These are phyloP conservation scores for Nicotiana otophora DNA, from an alignment of 257 asterid species.

Conservation along the genomic window DNA sequence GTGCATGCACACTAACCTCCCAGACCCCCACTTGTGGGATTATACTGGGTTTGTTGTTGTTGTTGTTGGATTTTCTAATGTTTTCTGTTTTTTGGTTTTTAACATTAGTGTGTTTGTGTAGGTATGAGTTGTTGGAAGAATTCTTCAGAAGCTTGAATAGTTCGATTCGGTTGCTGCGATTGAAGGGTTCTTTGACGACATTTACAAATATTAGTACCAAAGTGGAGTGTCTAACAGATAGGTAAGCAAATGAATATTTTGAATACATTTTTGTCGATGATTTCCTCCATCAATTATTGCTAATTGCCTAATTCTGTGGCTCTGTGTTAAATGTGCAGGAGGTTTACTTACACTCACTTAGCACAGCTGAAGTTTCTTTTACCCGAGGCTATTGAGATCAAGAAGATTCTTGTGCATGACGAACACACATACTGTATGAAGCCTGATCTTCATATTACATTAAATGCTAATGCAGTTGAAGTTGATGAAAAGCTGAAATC, in stretches of 20 bases:
- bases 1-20: no score
- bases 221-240: slow-evolving; percentile 59
- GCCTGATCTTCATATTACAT: slow-evolving; percentile 3
- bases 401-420: not conserved
- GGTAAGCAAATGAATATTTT: slow-evolving; percentile 31
- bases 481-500: slow-evolving; percentile 28
- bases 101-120: slow-evolving; percentile 23
- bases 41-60: no score
- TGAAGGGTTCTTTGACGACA: slow-evolving; percentile 47
- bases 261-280: not conserved
- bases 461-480: not conserved
- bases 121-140: slow-evolving; percentile 66
- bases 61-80: not conserved
- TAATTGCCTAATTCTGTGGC: not conserved
- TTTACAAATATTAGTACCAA: slow-evolving; percentile 59
- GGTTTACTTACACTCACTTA: not conserved
- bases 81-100: not conserved
- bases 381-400: slow-evolving; percentile 2
- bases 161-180: slow-evolving; percentile 58
- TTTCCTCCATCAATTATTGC: not conserved
- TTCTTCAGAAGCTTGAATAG: slow-evolving; percentile 71
- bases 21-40: no score
- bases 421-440: not conserved
- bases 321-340: not conserved
- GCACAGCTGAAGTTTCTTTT: not conserved